Percentiles rank a stretch among this genome's conserved stretches.
These are phyloP conservation scores for Ophiostoma himal-ulmi DNA, from an alignment of 2,329 filamentous ascomycete genomes.

Conservation along the genomic window DNA sequence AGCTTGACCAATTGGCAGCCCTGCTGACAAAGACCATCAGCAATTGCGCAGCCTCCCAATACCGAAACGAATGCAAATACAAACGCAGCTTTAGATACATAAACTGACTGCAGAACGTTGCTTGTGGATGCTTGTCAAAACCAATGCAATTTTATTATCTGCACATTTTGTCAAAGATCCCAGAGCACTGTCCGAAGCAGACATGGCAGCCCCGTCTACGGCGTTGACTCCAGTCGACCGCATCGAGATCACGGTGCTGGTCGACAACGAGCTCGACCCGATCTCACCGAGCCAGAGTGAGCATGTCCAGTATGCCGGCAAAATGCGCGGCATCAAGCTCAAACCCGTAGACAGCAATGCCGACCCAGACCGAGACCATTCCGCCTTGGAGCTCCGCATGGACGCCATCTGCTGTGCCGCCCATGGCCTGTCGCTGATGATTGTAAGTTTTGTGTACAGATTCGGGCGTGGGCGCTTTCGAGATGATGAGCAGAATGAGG, in stretches of 20 bases:
- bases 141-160: too few relatives aligned
- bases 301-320: slow-evolving; percentile 39
- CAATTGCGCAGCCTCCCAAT: background rate
- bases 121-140: too few relatives aligned
- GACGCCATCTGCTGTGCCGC: slow-evolving; percentile 48
- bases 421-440: slow-evolving; percentile 48
- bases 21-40: background rate
- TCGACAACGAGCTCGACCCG: slow-evolving; percentile 51
- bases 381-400: slow-evolving; percentile 43
- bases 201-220: background rate
- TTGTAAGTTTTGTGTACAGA: slow-evolving; percentile 34
- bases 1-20: background rate
- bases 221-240: slow-evolving; percentile 26
- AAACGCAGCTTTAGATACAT: background rate
- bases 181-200: background rate
- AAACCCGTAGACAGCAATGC: slow-evolving; percentile 32
- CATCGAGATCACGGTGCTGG: slow-evolving; percentile 45
- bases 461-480: too few relatives aligned
- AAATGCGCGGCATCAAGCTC: slow-evolving; percentile 39
- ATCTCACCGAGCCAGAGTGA: slow-evolving; percentile 43
- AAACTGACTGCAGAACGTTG: background rate
- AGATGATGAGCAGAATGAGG: background rate
- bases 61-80: background rate
- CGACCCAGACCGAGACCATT: slow-evolving; percentile 37
- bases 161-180: too few relatives aligned